Conservation (phyloP, 306 rosid species). For the Comarum palustre region DNA sequence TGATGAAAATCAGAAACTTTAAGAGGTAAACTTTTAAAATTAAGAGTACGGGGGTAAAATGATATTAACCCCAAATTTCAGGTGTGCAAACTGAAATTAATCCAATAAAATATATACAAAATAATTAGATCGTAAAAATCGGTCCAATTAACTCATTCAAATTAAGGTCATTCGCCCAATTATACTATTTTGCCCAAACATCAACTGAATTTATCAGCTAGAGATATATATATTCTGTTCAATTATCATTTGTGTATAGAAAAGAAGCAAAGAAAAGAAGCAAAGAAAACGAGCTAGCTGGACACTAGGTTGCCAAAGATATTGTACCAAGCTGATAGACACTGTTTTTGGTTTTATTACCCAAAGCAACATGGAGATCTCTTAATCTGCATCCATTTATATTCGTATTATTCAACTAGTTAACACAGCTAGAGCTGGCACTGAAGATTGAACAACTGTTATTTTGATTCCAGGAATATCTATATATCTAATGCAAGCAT, state of each 20-base stretch:
- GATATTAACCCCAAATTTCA: too few relatives aligned
- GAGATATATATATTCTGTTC: neutral
- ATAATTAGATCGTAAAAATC: too few relatives aligned
- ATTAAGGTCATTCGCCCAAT: too few relatives aligned
- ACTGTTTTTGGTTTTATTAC: slow-evolving; percentile 3
- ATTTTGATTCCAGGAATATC: neutral
- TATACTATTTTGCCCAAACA: too few relatives aligned
- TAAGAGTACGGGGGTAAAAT: too few relatives aligned
- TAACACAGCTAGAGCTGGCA: neutral
- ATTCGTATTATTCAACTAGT: neutral
- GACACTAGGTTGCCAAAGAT: neutral
- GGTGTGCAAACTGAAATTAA: too few relatives aligned
- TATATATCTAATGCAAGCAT: neutral
- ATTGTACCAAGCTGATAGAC: neutral
- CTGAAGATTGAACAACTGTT: neutral
- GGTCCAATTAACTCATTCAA: too few relatives aligned
- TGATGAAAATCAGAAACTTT: too few relatives aligned
- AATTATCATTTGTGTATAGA: neutral
- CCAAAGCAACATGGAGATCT: neutral
- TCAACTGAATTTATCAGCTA: neutral
- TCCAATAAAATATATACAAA: too few relatives aligned
- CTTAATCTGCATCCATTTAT: neutral
- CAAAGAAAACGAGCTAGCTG: neutral
- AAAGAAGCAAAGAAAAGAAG: neutral
- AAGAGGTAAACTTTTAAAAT: too few relatives aligned